Base-by-base conservation (phyloP, 331 rosid species). In the Acacia concinna region DNA sequence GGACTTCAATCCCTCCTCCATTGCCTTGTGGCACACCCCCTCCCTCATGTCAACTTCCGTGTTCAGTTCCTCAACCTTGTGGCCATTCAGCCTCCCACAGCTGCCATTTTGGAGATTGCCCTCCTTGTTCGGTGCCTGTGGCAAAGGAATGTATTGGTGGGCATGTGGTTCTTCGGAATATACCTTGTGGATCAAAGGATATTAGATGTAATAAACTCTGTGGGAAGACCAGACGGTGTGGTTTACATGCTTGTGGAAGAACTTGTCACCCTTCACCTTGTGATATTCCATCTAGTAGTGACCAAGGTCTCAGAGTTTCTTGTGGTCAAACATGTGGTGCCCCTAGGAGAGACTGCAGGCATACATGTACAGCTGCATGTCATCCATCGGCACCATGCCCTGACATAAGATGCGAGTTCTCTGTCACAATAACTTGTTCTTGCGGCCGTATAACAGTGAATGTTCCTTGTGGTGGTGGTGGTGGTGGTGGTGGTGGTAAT, bases 21-120 rank as follows among this genome's bases (percentile, higher is more conserved):
- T 80, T 85, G 79, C 97, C 97, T 40, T 94, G 98, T 23, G 98
- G 98, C 28, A 94, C 97, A 14, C 92, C 86, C 10, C 81, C 87
- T 52, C 98, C 98, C 3, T 86, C 97, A 30, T 94, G 98, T 86
- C 97, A 92, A 56, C 91, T 92, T 67, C 93, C 97, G 0, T 94
- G 98, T 73, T 89, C 87, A 3, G 84, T 92, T 49, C 93, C 97
- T 73, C 98, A 92, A 86, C 90, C 95, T 25, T 94, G 98, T 80
- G 95, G 98, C 30, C 98, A 94, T 86, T 71, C 88, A 34, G 86
- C 95, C 76, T 89, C 97, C 49, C 98, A 94, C 81, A 91, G 92
- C 87, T 94, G 98, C 88, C 98, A 94, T 84, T 92, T 92, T 78
- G 98, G 98, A 78, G 97, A 92, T 63, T 94, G 98, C 78, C 93